Base-by-base conservation (phyloP, 192 early-diverging fungal species). In the Coemansia sp. region DNA sequence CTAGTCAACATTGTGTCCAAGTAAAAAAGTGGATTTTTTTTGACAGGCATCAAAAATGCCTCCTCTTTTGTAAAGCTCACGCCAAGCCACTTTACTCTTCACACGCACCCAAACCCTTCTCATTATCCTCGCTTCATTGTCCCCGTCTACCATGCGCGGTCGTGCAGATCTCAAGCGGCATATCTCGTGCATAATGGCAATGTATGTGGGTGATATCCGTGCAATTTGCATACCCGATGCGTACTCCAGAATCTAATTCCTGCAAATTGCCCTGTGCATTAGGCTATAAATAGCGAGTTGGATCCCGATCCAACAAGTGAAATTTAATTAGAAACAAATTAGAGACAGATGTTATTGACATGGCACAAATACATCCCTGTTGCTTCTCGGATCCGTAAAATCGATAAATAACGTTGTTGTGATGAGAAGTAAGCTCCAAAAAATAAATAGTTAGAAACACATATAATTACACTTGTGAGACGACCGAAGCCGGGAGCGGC, bases 391-490 rank as follows among this genome's bases (percentile, higher is more conserved):
- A 15, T 42, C 41, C 15, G 4, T 15, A 10, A 21, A 48, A 48
- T 48, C 19, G 46, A 21, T 19, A 21, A 48, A 48, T 42, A 4
- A 17, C 5, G 42, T 45, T 14, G 17, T 45, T 45, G 17, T 17
- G 46, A 48, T 7, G 41, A 42, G 15, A 12, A 4, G 23, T 9
- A 48, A 21, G 19, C 46, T 58, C 21, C 7, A 25, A 58, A 58
- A 58, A 8, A 55, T 11, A 32, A 23, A 15, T 29, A 15, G 7
- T 11, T 58, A 58, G 29, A 57, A 58, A 31, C 55, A 58, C 31
- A 15, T 74, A 76, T 23, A 81, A 76, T 81, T 81, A 81, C 78
- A 81, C 66, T 63, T 69, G 72, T 34, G 76, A 59, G 41, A 58
- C 34, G 63, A 81, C 66, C 66, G 74, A 64, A 66, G 68, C 74